Conservation (phyloP, 306 rosid genomes). For the Trichosanthes cucumerina region DNA sequence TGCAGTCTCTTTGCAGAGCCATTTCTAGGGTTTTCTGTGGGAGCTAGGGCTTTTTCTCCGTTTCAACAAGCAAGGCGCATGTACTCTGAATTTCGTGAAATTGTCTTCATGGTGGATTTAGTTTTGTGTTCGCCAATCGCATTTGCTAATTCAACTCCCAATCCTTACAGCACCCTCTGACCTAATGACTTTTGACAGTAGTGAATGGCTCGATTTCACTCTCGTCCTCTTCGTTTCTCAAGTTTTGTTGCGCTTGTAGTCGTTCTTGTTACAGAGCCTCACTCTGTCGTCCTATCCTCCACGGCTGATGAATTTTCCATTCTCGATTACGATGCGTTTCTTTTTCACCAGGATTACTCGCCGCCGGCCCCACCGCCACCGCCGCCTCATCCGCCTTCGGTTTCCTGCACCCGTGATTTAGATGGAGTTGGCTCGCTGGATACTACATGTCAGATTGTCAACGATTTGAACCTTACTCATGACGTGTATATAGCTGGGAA, state of each 20-base stretch:
- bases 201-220: constrained; percentile 85
- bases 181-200: constrained; percentile 56
- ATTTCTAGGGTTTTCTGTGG: constrained; percentile 46
- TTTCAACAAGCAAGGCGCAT: not conserved
- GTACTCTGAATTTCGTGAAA: constrained; percentile 3
- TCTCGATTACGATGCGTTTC: constrained; percentile 47
- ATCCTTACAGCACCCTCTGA: constrained; percentile 14
- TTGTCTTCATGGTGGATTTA: constrained; percentile 16
- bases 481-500: constrained; percentile 92
- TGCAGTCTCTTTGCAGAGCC: constrained; percentile 8
- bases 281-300: constrained; percentile 16
- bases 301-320: constrained; percentile 31
- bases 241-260: constrained; percentile 14
- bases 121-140: constrained; percentile 24
- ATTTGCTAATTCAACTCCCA: constrained; percentile 18
- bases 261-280: constrained; percentile 14
- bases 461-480: constrained; percentile 73
- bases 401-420: constrained; percentile 78
- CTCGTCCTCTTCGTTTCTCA: constrained; percentile 29
- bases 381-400: constrained; percentile 93
- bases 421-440: constrained; percentile 83
- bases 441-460: constrained; percentile 70
- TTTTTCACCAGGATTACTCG: constrained; percentile 86
- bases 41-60: not conserved
- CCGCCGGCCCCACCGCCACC: constrained; percentile 99